These are phyloP conservation scores for Tricholoma saponaceum DNA, from an alignment of 768 basidiomycete species.

Conservation along the genomic window DNA sequence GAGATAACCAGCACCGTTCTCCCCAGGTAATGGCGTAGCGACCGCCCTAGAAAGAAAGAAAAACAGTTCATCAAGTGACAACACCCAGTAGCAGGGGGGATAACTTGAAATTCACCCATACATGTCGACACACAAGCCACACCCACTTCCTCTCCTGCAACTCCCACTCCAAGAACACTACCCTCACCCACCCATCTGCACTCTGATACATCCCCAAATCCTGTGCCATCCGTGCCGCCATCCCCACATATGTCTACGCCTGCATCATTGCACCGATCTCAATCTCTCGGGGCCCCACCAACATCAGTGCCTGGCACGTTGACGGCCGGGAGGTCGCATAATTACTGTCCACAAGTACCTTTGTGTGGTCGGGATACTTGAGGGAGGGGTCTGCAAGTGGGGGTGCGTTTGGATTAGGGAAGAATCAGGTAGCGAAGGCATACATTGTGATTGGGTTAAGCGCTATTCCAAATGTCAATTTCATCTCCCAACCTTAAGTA, in stretches of 20 bases:
- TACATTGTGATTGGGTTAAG: no score
- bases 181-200: conserved; percentile 74
- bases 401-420: conserved; percentile 28
- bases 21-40: conserved; percentile 67
- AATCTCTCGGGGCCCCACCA: conserved; percentile 81
- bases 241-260: conserved; percentile 82
- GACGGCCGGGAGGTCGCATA: conserved; percentile 71
- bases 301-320: conserved; percentile 74
- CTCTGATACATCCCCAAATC: conserved; percentile 80
- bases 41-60: conserved; percentile 62
- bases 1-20: conserved; percentile 45
- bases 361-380: conserved; percentile 66
- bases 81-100: no score
- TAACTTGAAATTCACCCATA: conserved; percentile 59
- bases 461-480: no score
- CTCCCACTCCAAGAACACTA: conserved; percentile 59
- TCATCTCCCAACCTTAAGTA: no score
- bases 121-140: conserved; percentile 77
- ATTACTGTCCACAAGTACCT: conserved; percentile 56
- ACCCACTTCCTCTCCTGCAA: conserved; percentile 68
- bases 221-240: conserved; percentile 92
- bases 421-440: conserved; percentile 75
- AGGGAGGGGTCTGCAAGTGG: conserved; percentile 48
- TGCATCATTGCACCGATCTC: conserved; percentile 88
- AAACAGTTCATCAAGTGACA: neutral